A percentile compares a stretch with the other conserved stretches of the same genome.
Conservation (phyloP, 1,139 yeast species). For the Taphrina populina region DNA sequence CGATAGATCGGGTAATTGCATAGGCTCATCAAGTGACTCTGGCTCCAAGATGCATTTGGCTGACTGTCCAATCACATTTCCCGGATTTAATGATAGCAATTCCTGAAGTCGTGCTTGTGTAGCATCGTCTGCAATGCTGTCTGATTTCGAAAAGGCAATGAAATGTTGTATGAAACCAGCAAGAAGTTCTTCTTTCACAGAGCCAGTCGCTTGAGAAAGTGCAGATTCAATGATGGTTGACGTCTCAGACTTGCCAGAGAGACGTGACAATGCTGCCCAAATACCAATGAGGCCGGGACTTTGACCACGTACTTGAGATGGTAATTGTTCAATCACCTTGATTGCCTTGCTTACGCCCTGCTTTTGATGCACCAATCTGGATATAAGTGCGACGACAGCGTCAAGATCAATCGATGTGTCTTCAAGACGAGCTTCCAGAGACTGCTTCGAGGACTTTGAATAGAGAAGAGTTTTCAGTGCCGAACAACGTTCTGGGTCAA, state of each 20-base stretch:
- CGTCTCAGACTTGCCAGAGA: background rate
- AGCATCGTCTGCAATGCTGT: background rate
- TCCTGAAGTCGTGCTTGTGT: background rate
- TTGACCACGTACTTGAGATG: background rate
- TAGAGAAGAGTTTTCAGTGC: background rate
- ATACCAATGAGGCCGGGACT: slow-evolving; percentile 16
- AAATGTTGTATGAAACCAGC: slow-evolving; percentile 18
- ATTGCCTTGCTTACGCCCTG: slow-evolving; percentile 14
- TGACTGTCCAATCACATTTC: slow-evolving; percentile 2
- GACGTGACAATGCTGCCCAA: background rate
- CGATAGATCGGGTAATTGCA: slow-evolving; percentile 22
- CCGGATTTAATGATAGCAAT: slow-evolving; percentile 1
- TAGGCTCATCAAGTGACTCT: background rate
- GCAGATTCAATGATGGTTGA: background rate
- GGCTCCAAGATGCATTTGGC: slow-evolving; percentile 7
- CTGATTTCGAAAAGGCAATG: background rate
- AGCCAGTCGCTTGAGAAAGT: background rate
- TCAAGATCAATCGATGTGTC: background rate
- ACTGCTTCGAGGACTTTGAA: background rate
- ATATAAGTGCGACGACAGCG: slow-evolving; percentile 4
- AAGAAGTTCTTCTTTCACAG: background rate
- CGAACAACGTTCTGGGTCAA: slow-evolving; percentile 17
- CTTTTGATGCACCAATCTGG: background rate
- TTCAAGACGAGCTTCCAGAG: background rate
- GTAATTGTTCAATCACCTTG: slow-evolving; percentile 3